phyloP scores from a whole-genome alignment of 306 rosid genomes.

The Cicer bijugum region DNA sequence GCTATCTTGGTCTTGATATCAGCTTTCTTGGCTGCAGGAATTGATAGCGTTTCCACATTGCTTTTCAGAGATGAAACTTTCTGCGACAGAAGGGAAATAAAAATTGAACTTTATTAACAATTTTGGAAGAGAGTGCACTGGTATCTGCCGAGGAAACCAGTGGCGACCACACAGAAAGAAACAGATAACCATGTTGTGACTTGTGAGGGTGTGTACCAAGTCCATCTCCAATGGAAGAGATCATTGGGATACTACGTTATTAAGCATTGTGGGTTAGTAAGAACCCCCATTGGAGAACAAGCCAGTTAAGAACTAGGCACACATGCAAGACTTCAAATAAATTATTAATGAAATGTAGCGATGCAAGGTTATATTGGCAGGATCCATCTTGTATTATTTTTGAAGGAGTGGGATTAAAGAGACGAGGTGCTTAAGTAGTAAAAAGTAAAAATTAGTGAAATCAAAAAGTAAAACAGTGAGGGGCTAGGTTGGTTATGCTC shows the following conservation, averaged over 20 bases:
- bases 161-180: slow-evolving; percentile 6
- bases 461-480: not conserved
- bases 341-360: not conserved
- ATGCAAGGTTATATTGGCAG: not conserved
- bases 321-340: not conserved
- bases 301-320: not conserved
- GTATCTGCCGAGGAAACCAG: slow-evolving; percentile 3
- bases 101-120: slow-evolving; percentile 24
- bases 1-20: slow-evolving; percentile 74
- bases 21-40: slow-evolving; percentile 90
- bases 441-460: not conserved
- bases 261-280: not conserved
- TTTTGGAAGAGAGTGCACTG: slow-evolving; percentile 3
- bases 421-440: not conserved
- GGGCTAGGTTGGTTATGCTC: not conserved
- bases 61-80: slow-evolving; percentile 76
- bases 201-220: not conserved
- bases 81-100: slow-evolving; percentile 47
- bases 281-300: not conserved
- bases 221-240: not conserved
- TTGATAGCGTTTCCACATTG: slow-evolving; percentile 75
- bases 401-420: not conserved
- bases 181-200: slow-evolving; percentile 8
- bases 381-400: not conserved
- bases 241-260: not conserved